These are phyloP conservation scores for Barnettozyma pratensis DNA, from an alignment of 805 yeast genomes.

Conservation along the genomic window DNA sequence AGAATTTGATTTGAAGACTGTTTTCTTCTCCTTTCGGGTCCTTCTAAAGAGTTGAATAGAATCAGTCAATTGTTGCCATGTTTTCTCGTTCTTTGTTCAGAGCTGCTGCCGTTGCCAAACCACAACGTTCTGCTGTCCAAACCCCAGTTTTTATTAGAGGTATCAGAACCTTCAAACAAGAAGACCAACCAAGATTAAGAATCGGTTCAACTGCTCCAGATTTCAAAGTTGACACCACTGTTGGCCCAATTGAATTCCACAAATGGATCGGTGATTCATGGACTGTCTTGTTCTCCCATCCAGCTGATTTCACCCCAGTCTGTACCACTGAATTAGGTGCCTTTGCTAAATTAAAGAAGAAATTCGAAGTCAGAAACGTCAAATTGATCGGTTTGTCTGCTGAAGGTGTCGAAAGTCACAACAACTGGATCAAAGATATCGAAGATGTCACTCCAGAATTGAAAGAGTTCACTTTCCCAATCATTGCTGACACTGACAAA, in stretches of 20 bases:
- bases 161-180: constrained; percentile 44
- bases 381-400: constrained; percentile 90
- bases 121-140: constrained; percentile 4
- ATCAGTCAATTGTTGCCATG: constrained; percentile 12
- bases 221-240: constrained; percentile 76
- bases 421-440: constrained; percentile 85
- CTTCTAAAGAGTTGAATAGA: too few species aligned
- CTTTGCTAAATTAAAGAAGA: constrained; percentile 83
- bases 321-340: constrained; percentile 97
- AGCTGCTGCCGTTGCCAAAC: constrained; percentile 20
- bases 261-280: constrained; percentile 81
- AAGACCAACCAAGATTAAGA: constrained; percentile 60
- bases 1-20: too few species aligned
- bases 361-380: constrained; percentile 77
- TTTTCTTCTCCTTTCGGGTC: too few species aligned
- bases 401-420: constrained; percentile 74
- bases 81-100: constrained; percentile 26
- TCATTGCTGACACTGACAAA: constrained; percentile 82
- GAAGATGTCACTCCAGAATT: constrained; percentile 73
- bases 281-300: constrained; percentile 89
- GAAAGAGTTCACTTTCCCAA: constrained; percentile 76
- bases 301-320: constrained; percentile 95
- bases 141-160: constrained; percentile 26
- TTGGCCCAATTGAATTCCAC: constrained; percentile 82
- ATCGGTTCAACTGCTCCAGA: constrained; percentile 86